Evolutionary conservation across 371 early-diverging fungal genomes (phyloP).

Genomic region (Gilbertella persicaria): DNA sequence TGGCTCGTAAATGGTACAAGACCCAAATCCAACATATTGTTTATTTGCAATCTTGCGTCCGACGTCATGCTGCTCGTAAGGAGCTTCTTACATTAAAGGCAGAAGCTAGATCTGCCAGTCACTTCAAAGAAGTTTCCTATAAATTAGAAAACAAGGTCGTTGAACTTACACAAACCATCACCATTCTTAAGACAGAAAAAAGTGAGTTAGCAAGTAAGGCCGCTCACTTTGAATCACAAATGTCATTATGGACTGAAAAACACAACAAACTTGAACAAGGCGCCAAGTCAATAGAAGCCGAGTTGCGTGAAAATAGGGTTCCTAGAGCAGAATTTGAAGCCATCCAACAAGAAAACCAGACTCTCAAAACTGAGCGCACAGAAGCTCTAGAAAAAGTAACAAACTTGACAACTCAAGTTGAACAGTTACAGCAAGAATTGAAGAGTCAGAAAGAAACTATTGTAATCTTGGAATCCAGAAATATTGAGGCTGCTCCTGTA

Average conservation of each 20-base stretch:
- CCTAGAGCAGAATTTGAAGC: slow-evolving; percentile 58
- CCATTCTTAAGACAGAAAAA: slow-evolving; percentile 68
- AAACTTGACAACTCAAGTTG: slow-evolving; percentile 57
- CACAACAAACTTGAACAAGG: slow-evolving; percentile 56
- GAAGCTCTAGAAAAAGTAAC: slow-evolving; percentile 49
- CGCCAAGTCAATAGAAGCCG: slow-evolving; percentile 38
- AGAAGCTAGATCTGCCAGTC: slow-evolving; percentile 88
- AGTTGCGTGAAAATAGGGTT: slow-evolving; percentile 58
- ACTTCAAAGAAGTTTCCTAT: slow-evolving; percentile 90
- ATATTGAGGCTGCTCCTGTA: not conserved
- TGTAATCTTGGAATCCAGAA: slow-evolving; percentile 52
- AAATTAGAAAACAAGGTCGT: slow-evolving; percentile 94
- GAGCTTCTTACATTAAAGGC: slow-evolving; percentile 63
- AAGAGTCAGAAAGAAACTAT: slow-evolving; percentile 67
- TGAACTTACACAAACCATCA: slow-evolving; percentile 84
- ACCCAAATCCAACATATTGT: slow-evolving; percentile 59
- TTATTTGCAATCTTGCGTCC: slow-evolving; percentile 79
- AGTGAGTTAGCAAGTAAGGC: slow-evolving; percentile 53
- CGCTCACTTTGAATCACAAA: slow-evolving; percentile 61
- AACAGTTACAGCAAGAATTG: slow-evolving; percentile 54
- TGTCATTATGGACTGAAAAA: slow-evolving; percentile 67
- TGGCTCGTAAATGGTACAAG: slow-evolving; percentile 63
- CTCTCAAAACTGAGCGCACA: slow-evolving; percentile 38
- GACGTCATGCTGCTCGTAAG: slow-evolving; percentile 72
- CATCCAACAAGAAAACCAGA: slow-evolving; percentile 47